Evolutionary conservation across 2,329 filamentous ascomycete species (phyloP), one percentile per base, ranked within the genome.

Genomic region (Penicillium sp.): DNA sequence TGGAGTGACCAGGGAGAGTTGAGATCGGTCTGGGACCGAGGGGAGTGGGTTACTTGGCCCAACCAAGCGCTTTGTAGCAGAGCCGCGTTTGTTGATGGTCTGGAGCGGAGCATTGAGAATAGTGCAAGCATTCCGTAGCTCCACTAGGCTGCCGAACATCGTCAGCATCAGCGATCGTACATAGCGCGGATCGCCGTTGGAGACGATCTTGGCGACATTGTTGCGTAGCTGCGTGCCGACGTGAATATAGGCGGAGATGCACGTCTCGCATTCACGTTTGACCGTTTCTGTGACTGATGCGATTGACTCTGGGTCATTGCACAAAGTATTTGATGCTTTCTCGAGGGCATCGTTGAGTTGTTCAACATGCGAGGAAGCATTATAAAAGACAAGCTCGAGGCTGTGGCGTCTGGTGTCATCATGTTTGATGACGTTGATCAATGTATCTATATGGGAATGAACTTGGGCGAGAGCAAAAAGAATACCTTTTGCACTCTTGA

Each of bases 81-180:
- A 56, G n/a, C 49, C 31, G 33, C 66, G 68, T 55, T 72, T 71
- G 53, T 69, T 68, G 43, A 60, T 27, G 2, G 58, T 53, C 49
- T 68, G 68, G 36, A 78, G 66, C 33, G 74, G 75, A 51, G 78
- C 74, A 29, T 81, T 80, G 49, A 86, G 75, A 53, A 79, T 76
- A 23, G 77, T 74, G 66, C 82, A 84, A 41, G 83, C 82, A 68
- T 87, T 87, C 50, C 83, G 81, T 58, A 85, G 75, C 68, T 87
- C 85, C 45, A 84, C 72, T 49, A 86, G 69, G 60, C 83, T 82
- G 48, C 81, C 81, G 63, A 84, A 85, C 36, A 86, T 78, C 61
- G 84, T 79, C 36, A 86, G 77, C 72, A 88, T 79, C 43, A 86
- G 75, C 17, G 81, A 84, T 27, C 85, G 82, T 51, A 87, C 74